Percentiles rank a stretch among this genome's conserved stretches.
Conservation (phyloP, 495 filamentous ascomycete genomes). For the Tuber brumale region DNA sequence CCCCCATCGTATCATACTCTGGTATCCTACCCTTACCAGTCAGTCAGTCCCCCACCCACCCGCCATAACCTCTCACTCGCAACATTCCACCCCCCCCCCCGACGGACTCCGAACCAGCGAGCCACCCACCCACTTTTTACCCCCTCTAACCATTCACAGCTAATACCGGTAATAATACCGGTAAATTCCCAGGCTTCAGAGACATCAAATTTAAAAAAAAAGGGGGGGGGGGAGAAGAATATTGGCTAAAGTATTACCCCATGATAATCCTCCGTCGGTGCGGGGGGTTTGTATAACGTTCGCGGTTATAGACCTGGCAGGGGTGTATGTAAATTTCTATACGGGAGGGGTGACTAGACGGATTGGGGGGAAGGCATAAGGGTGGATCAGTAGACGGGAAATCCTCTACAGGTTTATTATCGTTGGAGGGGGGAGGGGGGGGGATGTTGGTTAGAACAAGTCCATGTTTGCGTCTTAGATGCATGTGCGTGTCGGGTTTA, state of each 20-base stretch:
- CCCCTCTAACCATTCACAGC: neutral
- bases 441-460: neutral
- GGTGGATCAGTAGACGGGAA: neutral
- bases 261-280: neutral
- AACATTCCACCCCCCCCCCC: neutral
- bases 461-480: neutral
- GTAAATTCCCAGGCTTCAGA: too few relatives aligned
- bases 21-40: neutral
- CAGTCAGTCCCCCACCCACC: neutral
- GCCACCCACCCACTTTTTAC: neutral
- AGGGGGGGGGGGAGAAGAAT: neutral
- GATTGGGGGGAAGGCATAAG: neutral
- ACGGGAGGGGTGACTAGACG: neutral
- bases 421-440: neutral
- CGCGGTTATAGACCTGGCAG: neutral
- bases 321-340: neutral
- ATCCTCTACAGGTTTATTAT: neutral
- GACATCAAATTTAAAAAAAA: neutral
- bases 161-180: neutral
- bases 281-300: neutral
- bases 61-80: neutral
- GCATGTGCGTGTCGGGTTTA: neutral
- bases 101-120: neutral
- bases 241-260: neutral
- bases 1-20: neutral